phyloP scores from a whole-genome alignment of 441 rosid genomes.

The Croton laevigatus region DNA sequence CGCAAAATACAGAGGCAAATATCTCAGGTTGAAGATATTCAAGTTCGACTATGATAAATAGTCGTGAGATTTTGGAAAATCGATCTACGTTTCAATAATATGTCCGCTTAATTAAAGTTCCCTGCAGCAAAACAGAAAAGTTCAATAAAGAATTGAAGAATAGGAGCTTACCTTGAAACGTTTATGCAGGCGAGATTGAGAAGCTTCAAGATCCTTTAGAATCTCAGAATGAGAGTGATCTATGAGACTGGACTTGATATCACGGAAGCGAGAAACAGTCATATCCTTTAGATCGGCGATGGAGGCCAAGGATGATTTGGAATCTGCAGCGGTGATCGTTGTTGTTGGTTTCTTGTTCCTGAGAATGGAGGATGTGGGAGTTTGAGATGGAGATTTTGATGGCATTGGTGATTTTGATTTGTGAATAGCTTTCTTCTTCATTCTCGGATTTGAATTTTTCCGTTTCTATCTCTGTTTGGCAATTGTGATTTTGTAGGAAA shows the following conservation, averaged over 20 bases:
- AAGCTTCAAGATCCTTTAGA: conserved; percentile 48
- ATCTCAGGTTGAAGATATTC: not conserved
- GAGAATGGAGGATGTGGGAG: conserved; percentile 8
- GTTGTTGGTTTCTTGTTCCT: not conserved
- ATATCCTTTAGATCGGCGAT: conserved; percentile 41
- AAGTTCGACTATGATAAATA: not conserved
- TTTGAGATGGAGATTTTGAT: conserved; percentile 4
- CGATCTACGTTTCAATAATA: not conserved
- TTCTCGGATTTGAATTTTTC: not conserved
- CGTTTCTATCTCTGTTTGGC: not conserved
- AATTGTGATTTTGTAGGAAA: too few species aligned
- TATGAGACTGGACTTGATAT: conserved; percentile 40
- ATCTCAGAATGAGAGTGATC: conserved; percentile 51
- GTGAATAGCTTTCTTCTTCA: conserved; percentile 12
- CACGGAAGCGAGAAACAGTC: conserved; percentile 38
- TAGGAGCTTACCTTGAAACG: conserved; percentile 38
- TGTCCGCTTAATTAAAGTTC: not conserved
- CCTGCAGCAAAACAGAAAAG: not conserved
- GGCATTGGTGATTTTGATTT: conserved; percentile 17
- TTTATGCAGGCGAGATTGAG: conserved; percentile 50
- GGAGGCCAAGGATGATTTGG: conserved; percentile 26
- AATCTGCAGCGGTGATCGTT: not conserved
- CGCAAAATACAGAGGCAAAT: not conserved
- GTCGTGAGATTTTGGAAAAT: not conserved
- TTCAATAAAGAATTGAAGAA: not conserved